A percentile compares a stretch with the other conserved stretches of the same genome.
phyloP scores from a whole-genome alignment of 306 rosid genomes.

The Hylodesmum podocarpum region DNA sequence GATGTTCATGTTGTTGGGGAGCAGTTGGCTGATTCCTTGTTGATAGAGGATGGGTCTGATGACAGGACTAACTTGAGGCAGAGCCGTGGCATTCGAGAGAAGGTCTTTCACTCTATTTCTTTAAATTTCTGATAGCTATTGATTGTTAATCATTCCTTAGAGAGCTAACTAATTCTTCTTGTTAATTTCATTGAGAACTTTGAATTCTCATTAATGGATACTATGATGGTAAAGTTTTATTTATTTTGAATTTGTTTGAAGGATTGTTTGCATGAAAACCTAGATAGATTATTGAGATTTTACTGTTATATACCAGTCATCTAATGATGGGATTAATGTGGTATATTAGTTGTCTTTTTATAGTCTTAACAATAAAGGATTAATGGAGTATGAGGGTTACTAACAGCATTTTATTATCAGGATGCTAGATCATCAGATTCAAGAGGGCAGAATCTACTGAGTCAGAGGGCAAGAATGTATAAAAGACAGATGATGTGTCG shows the following conservation, averaged over 20 bases:
- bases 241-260: conserved; percentile 9
- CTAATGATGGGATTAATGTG: neutral
- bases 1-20: conserved; percentile 53
- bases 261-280: neutral
- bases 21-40: conserved; percentile 61
- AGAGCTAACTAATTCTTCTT: neutral
- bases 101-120: no score
- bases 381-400: conserved; percentile 30
- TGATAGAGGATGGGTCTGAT: conserved; percentile 63
- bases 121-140: no score
- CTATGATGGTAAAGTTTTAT: neutral
- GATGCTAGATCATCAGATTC: conserved; percentile 73
- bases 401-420: conserved; percentile 46
- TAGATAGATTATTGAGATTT: neutral
- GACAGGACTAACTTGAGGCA: conserved; percentile 50
- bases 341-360: neutral
- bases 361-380: neutral
- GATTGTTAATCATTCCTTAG: neutral
- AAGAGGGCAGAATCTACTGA: conserved; percentile 67
- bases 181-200: neutral
- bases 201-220: neutral
- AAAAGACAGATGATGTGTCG: conserved; percentile 65
- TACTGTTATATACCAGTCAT: neutral
- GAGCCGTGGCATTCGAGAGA: conserved; percentile 53
- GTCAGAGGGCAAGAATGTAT: conserved; percentile 62